Percentiles rank a stretch among this genome's conserved stretches.
phyloP scores from a whole-genome alignment of 768 basidiomycete species.

The Hemileccinum rubropunctum region DNA sequence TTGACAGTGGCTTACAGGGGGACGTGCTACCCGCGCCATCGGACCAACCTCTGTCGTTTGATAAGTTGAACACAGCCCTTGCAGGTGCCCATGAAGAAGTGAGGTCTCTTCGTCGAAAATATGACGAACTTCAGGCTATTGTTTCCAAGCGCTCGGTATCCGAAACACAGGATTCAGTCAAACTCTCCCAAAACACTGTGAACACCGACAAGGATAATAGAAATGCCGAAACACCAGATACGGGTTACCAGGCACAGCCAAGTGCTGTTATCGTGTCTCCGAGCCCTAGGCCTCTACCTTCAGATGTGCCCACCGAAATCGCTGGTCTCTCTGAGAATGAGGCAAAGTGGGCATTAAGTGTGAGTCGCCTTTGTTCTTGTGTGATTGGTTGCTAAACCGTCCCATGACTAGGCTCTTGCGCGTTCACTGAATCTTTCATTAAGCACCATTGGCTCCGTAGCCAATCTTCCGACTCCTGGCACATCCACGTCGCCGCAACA shows the following conservation, averaged over 20 bases:
- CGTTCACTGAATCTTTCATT: conserved; percentile 14
- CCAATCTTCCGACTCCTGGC: neutral
- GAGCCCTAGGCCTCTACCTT: neutral
- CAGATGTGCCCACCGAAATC: conserved; percentile 13
- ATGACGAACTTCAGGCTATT: conserved; percentile 21
- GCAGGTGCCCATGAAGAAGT: conserved; percentile 25
- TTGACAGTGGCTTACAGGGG: conserved; percentile 12
- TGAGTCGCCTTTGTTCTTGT: conserved; percentile 9
- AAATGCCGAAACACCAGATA: neutral
- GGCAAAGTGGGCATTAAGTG: conserved; percentile 19
- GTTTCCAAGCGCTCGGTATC: conserved; percentile 16
- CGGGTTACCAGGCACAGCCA: neutral
- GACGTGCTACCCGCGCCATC: neutral
- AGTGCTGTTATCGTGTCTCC: neutral
- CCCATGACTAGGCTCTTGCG: conserved; percentile 9
- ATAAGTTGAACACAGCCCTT: conserved; percentile 25
- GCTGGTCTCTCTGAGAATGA: conserved; percentile 20
- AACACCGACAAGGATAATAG: neutral
- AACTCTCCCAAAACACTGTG: neutral
- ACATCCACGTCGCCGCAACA: neutral
- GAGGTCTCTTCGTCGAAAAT: conserved; percentile 21
- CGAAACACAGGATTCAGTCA: neutral
- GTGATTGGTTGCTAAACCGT: neutral
- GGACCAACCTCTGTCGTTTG: conserved; percentile 20
- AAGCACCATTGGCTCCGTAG: neutral